phyloP scores from a whole-genome alignment of 768 basidiomycete species.

The Hygrophorus pudorinus region DNA sequence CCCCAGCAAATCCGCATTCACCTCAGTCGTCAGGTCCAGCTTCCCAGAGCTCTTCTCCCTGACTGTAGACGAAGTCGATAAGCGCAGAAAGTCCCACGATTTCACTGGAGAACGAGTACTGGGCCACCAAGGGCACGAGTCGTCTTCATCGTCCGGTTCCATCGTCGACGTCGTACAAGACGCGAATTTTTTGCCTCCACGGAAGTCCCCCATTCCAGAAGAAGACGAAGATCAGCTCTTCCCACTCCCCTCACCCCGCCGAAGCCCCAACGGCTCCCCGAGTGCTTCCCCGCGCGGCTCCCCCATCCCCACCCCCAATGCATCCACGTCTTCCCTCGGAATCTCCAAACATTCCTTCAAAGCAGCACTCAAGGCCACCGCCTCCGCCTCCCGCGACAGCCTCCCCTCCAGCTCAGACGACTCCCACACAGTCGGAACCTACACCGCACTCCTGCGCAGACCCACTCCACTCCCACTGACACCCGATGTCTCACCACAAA shows the following conservation, averaged over 20 bases:
- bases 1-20: background rate
- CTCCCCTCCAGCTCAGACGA: conserved; percentile 9
- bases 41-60: conserved; percentile 24
- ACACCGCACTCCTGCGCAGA: conserved; percentile 4
- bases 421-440: conserved; percentile 4
- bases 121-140: background rate
- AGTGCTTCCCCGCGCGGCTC: conserved; percentile 16
- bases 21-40: conserved; percentile 6
- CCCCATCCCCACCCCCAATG: conserved; percentile 18
- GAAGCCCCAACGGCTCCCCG: conserved; percentile 34
- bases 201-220: conserved; percentile 36
- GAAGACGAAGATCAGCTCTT: conserved; percentile 50
- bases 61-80: conserved; percentile 58
- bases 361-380: conserved; percentile 1
- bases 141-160: conserved; percentile 6
- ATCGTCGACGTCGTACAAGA: background rate
- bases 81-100: conserved; percentile 39
- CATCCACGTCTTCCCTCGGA: conserved; percentile 18
- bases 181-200: conserved; percentile 7
- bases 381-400: conserved; percentile 15
- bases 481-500: conserved; percentile 3
- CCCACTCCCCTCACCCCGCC: conserved; percentile 48
- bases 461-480: conserved; percentile 11
- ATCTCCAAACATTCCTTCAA: background rate
- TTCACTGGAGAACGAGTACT: conserved; percentile 11